A percentile compares a stretch with the other conserved stretches of the same genome.
Conservation (phyloP, 352 stramenopile genomes). For the Globisporangium rhizosaccharum region DNA sequence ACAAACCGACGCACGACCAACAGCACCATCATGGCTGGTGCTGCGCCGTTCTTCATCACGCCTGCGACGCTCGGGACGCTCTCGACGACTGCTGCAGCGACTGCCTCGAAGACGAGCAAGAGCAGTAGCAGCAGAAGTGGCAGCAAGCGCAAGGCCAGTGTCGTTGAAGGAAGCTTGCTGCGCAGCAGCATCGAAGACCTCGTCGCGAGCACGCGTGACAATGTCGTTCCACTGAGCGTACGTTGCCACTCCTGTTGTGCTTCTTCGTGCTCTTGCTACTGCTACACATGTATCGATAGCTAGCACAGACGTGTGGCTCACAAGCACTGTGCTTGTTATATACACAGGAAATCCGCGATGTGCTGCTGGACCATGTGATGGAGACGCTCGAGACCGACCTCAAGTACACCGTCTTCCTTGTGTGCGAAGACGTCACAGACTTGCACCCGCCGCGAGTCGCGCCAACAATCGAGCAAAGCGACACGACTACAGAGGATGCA, state of each 20-base stretch:
- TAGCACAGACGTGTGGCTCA: too few species aligned
- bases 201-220: constrained; percentile 22
- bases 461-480: constrained; percentile 5
- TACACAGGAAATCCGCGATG: constrained; percentile 54
- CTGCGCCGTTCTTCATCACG: constrained; percentile 33
- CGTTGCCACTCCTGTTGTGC: constrained; percentile 7
- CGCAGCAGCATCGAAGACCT: constrained; percentile 36
- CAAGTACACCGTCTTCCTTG: constrained; percentile 59
- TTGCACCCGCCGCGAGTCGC: constrained; percentile 15
- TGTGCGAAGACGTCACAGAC: constrained; percentile 68
- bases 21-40: constrained; percentile 39
- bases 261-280: neutral
- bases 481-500: neutral
- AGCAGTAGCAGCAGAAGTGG: constrained; percentile 10
- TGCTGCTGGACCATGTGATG: constrained; percentile 59
- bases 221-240: constrained; percentile 43
- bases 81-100: neutral
- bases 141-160: constrained; percentile 27
- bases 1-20: constrained; percentile 2
- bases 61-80: constrained; percentile 19
- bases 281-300: neutral
- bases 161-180: constrained; percentile 18
- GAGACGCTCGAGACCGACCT: constrained; percentile 49
- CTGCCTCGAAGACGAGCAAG: neutral
- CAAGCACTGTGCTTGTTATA: neutral